Base-by-base conservation (phyloP, 2,329 filamentous ascomycete species). In the Penicillium aurantiogriseum region DNA sequence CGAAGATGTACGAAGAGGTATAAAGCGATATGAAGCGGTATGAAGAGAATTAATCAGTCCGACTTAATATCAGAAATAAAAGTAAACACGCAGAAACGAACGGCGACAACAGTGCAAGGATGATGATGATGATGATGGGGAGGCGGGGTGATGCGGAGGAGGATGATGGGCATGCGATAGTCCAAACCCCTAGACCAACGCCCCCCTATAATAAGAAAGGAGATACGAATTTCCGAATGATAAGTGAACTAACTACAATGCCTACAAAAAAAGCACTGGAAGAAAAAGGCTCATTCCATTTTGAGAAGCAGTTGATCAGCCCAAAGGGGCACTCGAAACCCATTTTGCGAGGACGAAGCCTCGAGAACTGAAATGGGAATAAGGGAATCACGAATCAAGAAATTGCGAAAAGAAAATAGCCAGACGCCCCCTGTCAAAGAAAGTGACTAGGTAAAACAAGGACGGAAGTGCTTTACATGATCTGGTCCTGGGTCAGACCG, bases 401-500 rank as follows among this genome's bases (percentile, higher is more conserved):
- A 49, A 38, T 43, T 53, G 31, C 64, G 42, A 51, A 38, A 51
- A 27, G 33, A 49, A 45, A n/a, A 23, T 29, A 55, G 47, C 39
- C 53, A 44, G 33, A 45, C 31, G 31, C 39, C 53, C 53, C 40
- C 31, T 51, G 53, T 59, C 50, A 57, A 49, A 52, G 40, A 29
- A 40, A 36, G 25, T 57, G 40, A 60, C 52, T 35, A 36, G 49
- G 31, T 29, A 39, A 45, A 55, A 54, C 56, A 51, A 42, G 54
- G 17, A 48, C 49, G 36, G 29, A 52, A 40, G 29, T 43, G 42
- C 13, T 55, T 79, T 79, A 97, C 92, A 97, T 96, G 78, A 97
- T 97, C 81, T 97, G 92, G 73, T 97, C 93, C 77, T 97, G 94
- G n/a, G 92, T 96, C 72, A 96, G 78, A 60, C 88, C 89, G 50